A percentile compares a stretch with the other conserved stretches of the same genome.
These are phyloP conservation scores for Chiua virens DNA, from an alignment of 768 basidiomycete species.

Conservation along the genomic window DNA sequence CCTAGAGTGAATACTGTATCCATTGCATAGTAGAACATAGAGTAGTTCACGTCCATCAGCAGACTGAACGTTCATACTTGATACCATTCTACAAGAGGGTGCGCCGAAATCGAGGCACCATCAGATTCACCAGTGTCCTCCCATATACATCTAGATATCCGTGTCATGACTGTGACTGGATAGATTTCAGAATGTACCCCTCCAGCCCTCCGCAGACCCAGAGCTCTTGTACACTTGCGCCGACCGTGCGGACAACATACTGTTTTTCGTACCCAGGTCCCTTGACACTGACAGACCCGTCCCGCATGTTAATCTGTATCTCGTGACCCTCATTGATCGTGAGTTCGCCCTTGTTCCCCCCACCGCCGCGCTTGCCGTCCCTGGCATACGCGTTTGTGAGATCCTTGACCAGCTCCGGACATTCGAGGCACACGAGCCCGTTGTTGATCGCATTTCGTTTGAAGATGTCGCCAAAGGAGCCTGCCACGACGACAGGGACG, in stretches of 20 bases:
- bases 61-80: too few species aligned
- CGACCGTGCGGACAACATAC: conserved; percentile 76
- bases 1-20: not conserved
- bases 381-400: conserved; percentile 74
- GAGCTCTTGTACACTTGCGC: conserved; percentile 93
- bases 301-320: conserved; percentile 64
- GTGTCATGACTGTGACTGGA: conserved; percentile 38
- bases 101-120: too few species aligned
- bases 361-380: conserved; percentile 72
- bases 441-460: conserved; percentile 99
- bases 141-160: not conserved
- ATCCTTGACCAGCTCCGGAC: conserved; percentile 84
- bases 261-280: conserved; percentile 45
- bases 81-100: too few species aligned
- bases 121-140: too few species aligned
- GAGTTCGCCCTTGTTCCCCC: conserved; percentile 78
- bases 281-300: conserved; percentile 65
- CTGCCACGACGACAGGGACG: conserved; percentile 90
- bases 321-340: conserved; percentile 75
- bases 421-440: conserved; percentile 92
- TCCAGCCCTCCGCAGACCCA: conserved; percentile 96
- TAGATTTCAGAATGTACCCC: conserved; percentile 81
- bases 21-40: conserved; percentile 3
- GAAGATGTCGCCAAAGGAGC: conserved; percentile 98
- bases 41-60: not conserved